Evolutionary conservation across 495 filamentous ascomycete species (phyloP), one percentile per base, ranked within the genome.

Genomic region (Penicillium dipodomyicola): DNA sequence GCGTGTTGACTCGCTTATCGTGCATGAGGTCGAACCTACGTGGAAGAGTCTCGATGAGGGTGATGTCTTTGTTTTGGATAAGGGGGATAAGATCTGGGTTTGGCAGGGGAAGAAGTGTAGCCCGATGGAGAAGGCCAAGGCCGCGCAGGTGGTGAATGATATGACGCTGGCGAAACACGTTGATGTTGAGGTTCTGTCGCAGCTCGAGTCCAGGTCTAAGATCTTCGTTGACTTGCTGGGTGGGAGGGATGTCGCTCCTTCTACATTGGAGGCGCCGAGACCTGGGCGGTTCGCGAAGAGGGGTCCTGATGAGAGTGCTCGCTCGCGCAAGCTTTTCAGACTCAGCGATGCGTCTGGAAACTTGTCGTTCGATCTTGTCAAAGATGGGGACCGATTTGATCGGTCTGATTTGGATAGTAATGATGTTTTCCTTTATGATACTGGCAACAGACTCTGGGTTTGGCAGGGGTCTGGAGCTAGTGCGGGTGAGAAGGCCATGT

Each of bases 51-150:
- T 85, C 39, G 82, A 85, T 55, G 84, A 87, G 49, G 71, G 75
- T 15, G 84, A 87, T 56, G 84, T 85, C 9, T 85, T 85, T 58
- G 74, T 87, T 23, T 60, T 87, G 51, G 84, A 87, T 52, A 74
- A 74, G 32, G 77, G 79, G 30, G 69, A 81, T 23, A 84, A 84
- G 69, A 83, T 85, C 62, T 85, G 78, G 77, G 81, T 84, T 11
- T 87, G 84, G 84, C 84, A 87, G 70, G 84, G 84, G 33, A 77
- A 74, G 63, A 78, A 73, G 32, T 84, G 82, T 59, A 82, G 79
- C 43, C 84, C 83, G 0, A 85, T 85, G 82, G 84, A 87, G 54
- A 87, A 84, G 67, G 78, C 75, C 9, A 84, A 83, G 71, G 82
- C 83, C 0, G 83, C 84, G 0, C 83, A 84, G 57, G 82, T 85